These are phyloP conservation scores for Myxozyma kluyveri DNA, from an alignment of 805 yeast species.

Conservation along the genomic window DNA sequence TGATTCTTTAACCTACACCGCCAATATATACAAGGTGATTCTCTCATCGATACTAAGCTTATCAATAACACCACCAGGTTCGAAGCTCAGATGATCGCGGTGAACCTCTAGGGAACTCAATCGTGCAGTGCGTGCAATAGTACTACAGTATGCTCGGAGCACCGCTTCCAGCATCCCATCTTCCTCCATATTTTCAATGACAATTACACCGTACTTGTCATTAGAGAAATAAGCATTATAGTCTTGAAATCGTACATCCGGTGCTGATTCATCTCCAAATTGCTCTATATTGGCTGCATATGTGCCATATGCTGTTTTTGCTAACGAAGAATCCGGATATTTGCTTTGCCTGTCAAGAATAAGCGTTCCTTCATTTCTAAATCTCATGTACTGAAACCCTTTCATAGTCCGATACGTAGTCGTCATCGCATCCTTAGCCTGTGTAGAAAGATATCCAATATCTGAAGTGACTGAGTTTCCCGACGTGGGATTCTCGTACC, in stretches of 20 bases:
- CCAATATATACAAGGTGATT: neutral
- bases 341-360: neutral
- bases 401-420: conserved; percentile 4
- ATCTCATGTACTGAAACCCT: conserved; percentile 10
- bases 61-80: neutral
- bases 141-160: conserved; percentile 1
- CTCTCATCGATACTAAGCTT: neutral
- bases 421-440: neutral
- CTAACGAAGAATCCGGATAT: neutral
- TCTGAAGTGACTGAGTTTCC: conserved; percentile 10
- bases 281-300: neutral
- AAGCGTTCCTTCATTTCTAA: neutral
- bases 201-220: too few relatives aligned
- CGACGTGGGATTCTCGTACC: conserved; percentile 6
- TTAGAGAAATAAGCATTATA: too few relatives aligned
- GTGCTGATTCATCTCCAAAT: neutral
- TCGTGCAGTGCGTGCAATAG: conserved; percentile 3
- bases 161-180: neutral
- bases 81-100: neutral
- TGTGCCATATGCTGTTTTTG: neutral
- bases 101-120: conserved; percentile 1
- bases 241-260: neutral
- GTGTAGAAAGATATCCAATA: conserved; percentile 9
- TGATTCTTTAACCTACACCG: neutral
- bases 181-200: too few relatives aligned